Conservation (phyloP, 129 eudicot genomes). For the Cynara cardunculus region DNA sequence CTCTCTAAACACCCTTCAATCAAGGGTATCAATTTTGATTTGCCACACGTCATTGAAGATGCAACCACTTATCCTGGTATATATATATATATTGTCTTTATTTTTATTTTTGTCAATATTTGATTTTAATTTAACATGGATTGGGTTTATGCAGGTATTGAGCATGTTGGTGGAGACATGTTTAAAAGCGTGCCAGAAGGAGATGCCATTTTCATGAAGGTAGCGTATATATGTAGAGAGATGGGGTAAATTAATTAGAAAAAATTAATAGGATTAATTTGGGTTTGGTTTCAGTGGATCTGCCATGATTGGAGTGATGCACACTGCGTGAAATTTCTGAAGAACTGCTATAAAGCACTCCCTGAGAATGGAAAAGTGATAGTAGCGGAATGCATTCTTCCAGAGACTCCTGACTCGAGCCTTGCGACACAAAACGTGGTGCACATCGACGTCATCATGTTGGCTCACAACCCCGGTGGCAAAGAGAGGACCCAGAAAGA, state of each 20-base stretch:
- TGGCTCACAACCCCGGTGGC: constrained; percentile 83
- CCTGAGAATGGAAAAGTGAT: constrained; percentile 72
- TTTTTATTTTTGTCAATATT: neutral
- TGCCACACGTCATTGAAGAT: constrained; percentile 69
- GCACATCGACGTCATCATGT: constrained; percentile 70
- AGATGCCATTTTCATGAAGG: constrained; percentile 88
- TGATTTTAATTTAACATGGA: neutral
- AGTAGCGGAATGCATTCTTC: constrained; percentile 60
- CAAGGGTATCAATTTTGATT: constrained; percentile 74
- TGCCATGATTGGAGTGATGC: constrained; percentile 88
- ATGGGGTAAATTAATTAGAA: neutral
- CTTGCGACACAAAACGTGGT: constrained; percentile 45
- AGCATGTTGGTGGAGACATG: constrained; percentile 89
- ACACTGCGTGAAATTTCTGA: constrained; percentile 56
- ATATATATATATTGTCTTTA: no score
- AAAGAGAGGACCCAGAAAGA: constrained; percentile 86
- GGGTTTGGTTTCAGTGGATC: constrained; percentile 49
- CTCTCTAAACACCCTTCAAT: constrained; percentile 63
- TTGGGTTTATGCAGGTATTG: constrained; percentile 41
- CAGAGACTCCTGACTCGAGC: constrained; percentile 60
- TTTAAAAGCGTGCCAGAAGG: constrained; percentile 76
- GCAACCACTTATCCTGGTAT: constrained; percentile 60
- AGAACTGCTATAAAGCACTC: constrained; percentile 58
- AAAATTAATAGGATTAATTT: no score
- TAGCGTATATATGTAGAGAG: no score